These are phyloP conservation scores for Carex pumila DNA, from an alignment of 176 grass and related monocot genomes.

Conservation along the genomic window DNA sequence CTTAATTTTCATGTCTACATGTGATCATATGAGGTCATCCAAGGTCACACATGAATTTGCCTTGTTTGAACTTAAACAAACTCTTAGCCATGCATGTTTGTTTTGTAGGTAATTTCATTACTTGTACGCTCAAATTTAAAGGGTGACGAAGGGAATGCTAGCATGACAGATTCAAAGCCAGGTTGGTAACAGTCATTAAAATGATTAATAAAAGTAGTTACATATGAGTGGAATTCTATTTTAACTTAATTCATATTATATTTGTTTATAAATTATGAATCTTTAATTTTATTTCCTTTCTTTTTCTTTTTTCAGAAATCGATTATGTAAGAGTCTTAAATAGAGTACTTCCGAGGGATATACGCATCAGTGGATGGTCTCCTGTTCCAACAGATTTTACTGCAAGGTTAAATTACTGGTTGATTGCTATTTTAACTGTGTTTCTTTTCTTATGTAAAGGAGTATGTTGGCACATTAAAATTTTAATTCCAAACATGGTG, in stretches of 20 bases:
- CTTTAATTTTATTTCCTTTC: background rate
- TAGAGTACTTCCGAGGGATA: slow-evolving; percentile 78
- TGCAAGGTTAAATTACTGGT: slow-evolving; percentile 43
- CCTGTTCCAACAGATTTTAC: slow-evolving; percentile 68
- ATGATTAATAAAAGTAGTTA: background rate
- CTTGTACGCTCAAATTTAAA: slow-evolving; percentile 77
- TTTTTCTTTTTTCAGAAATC: slow-evolving; percentile 52
- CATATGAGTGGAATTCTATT: background rate
- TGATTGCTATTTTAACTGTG: background rate
- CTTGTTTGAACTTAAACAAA: background rate
- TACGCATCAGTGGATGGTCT: slow-evolving; percentile 82
- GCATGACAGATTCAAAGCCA: slow-evolving; percentile 12
- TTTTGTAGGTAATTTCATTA: slow-evolving; percentile 78
- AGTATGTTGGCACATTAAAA: background rate
- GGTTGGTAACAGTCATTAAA: slow-evolving; percentile 16
- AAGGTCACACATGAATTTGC: background rate
- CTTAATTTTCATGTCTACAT: background rate
- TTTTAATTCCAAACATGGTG: background rate
- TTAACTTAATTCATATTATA: background rate
- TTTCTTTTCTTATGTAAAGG: background rate
- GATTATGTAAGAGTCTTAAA: slow-evolving; percentile 93
- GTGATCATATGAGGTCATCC: background rate
- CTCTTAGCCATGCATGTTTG: slow-evolving; percentile 9
- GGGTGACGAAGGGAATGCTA: slow-evolving; percentile 21
- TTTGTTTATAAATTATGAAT: background rate